Evolutionary conservation across 1,284 basidiomycete species (phyloP), one percentile per base, ranked within the genome.

Genomic region (Fistulina hepatica): DNA sequence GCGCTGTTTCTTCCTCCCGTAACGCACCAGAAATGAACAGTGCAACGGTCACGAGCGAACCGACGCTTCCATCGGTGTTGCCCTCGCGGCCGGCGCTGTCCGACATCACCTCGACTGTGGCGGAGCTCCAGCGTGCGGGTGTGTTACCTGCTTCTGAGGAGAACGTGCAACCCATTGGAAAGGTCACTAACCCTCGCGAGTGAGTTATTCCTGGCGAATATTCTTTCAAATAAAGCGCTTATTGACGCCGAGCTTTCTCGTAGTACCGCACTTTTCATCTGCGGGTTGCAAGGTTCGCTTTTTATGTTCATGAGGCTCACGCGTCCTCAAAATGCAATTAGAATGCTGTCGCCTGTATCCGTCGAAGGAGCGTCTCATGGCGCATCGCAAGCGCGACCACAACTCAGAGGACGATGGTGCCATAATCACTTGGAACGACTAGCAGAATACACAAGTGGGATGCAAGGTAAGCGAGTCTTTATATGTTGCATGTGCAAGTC

Each of bases 341-440:
- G 76, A 73, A 34, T 88, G 83, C 53, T 69, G 71, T 52, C 73
- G 80, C 25, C 61, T 88, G 27, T 84, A 80, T 50, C 81, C 79
- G 12, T 73, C 72, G 13, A 69, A 70, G 27, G 81, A 83, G 13
- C 68, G 76, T 5, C 57, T 86, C 2, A 74, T 80, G 67, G 48
- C 59, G 8, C 84, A 88, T 52, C 69, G 81, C 36, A 81, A 75
- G 51, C 71, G 76, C 34, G 81, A 83, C 49, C 83, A 86, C 53
- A 61, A 68, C 41, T 66, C 70, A 0, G 70, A 74, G 15, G 73
- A 77, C 26, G 63, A 67, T 3, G 55, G 57, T 7, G 57, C 54
- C 34, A 72, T 85, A 25, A 69, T 86, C 43, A 85, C 76, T n/a
- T 88, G 84, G 84, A 83, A 85, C 40, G 50, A 55, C 28, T 50